These are phyloP conservation scores for Akebia trifoliata DNA, from an alignment of 164 flowering plant species.

Conservation along the genomic window DNA sequence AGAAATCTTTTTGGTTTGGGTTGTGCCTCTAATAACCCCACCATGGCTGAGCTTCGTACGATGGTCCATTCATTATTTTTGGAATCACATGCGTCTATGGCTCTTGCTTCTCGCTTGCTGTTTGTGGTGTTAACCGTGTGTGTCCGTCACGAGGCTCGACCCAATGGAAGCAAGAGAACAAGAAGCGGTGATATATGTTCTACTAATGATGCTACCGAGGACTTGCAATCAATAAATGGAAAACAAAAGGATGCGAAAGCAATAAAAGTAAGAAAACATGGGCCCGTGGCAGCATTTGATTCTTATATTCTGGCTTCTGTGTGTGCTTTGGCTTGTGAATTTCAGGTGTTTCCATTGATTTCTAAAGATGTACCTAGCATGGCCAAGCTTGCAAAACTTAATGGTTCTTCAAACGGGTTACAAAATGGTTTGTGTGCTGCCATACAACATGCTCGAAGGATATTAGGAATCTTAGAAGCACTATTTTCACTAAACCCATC, in stretches of 20 bases:
- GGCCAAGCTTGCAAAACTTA: slow-evolving; percentile 44
- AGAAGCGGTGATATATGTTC: slow-evolving; percentile 31
- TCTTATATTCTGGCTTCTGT: slow-evolving; percentile 94
- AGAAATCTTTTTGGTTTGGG: slow-evolving; percentile 45
- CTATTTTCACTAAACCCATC: slow-evolving; percentile 87
- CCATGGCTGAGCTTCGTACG: slow-evolving; percentile 91
- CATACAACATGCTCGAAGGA: slow-evolving; percentile 67
- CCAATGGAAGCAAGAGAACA: slow-evolving; percentile 58
- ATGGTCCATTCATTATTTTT: slow-evolving; percentile 92
- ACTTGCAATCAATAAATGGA: slow-evolving; percentile 28
- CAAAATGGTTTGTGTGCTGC: slow-evolving; percentile 61
- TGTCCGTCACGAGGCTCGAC: slow-evolving; percentile 87
- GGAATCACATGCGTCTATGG: slow-evolving; percentile 81
- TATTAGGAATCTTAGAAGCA: slow-evolving; percentile 82
- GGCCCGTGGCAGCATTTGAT: slow-evolving; percentile 94
- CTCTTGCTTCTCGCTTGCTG: slow-evolving; percentile 84
- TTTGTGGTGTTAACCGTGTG: slow-evolving; percentile 94
- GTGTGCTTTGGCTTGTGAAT: slow-evolving; percentile 92
- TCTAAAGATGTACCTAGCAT: slow-evolving; percentile 26
- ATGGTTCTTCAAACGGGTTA: slow-evolving; percentile 46
- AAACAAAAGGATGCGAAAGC: slow-evolving; percentile 26
- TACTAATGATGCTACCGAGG: slow-evolving; percentile 39
- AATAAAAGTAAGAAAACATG: slow-evolving; percentile 53
- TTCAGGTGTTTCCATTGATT: slow-evolving; percentile 78
- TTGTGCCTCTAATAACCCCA: slow-evolving; percentile 76